Base-by-base conservation (phyloP, 495 filamentous ascomycete species). In the Hypomontagnella submonticulosa region DNA sequence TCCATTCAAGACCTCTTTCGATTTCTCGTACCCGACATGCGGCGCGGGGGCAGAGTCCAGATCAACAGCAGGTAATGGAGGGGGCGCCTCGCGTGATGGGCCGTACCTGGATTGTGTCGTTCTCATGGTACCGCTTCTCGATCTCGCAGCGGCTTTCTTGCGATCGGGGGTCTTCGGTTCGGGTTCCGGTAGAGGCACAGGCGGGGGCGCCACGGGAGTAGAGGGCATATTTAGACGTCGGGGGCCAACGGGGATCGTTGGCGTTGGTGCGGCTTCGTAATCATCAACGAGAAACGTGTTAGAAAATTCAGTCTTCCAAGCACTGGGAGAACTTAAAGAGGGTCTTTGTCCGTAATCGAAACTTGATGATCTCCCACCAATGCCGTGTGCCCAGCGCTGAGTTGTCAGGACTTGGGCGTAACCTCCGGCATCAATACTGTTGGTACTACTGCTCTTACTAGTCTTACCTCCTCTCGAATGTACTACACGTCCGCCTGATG, bases 251-350 rank as follows among this genome's bases (percentile, higher is more conserved):
- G 92, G 93, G 47, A 99, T 79, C 38, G 88, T 95, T 18, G 95
- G 95, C 16, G 89, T 93, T 10, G 93, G 94, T 27, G 95, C 95
- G 57, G 93, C 91, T 69, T 97, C 92, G 73, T 89, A 85, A 55
- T 86, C 81, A 66, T 88, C 78, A 57, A 74, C 72, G 60, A 80
- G 75, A 62, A 82, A 80, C 23, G 75, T 75, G 48, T 74, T 77
- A 33, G 76, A 73, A 66, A 81, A 76, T 23, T 81, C 81, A 32
- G 76, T 67, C 56, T 81, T 73, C 77, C 78, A 79, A n/a, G 74
- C 73, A 56, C 56, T 63, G 34, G 70, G 69, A 46, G 70, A 71
- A 55, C 34, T 64, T 43, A 71, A 70, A 13, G 66, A 71, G 43
- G 73, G 73, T 46, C 73, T 65, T 65, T 82, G 80, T 18, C 85